Evolutionary conservation across 2,329 filamentous ascomycete genomes (phyloP).

Genomic region (Aspergillus tubingensis): DNA sequence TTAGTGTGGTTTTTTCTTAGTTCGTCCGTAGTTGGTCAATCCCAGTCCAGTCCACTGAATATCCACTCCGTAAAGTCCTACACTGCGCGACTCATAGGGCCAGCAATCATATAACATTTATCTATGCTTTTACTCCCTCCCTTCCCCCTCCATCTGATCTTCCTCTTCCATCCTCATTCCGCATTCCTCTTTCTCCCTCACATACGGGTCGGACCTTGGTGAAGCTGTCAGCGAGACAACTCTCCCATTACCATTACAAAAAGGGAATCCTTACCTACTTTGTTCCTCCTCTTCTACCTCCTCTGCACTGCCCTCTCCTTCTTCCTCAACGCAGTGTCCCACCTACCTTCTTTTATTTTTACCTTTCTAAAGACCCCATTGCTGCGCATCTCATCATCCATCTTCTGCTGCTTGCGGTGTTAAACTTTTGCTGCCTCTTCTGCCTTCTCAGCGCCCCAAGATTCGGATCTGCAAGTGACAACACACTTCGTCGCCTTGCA

Average conservation of each 20-base stretch:
- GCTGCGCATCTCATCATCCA: background rate
- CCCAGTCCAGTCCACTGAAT: constrained; percentile 11
- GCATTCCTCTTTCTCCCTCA: constrained; percentile 14
- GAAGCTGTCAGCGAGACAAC: constrained; percentile 1
- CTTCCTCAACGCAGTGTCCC: constrained; percentile 1
- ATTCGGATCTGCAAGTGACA: background rate
- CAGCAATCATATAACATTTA: constrained; percentile 33
- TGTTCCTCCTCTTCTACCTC: background rate
- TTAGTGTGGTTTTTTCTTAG: constrained; percentile 18
- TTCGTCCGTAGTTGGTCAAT: constrained; percentile 24
- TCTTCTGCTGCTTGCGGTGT: background rate
- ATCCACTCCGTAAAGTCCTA: constrained; percentile 15
- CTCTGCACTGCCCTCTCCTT: background rate
- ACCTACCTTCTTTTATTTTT: constrained; percentile 1
- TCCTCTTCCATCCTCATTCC: constrained; percentile 11
- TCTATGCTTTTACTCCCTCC: constrained; percentile 27
- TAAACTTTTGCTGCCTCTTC: background rate
- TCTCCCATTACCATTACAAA: background rate
- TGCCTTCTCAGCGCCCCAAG: background rate
- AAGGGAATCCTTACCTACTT: background rate
- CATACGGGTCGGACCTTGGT: constrained; percentile 8
- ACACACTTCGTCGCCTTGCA: constrained; percentile 1
- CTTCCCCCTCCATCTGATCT: constrained; percentile 11
- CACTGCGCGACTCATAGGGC: constrained; percentile 22
- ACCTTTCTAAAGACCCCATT: background rate